phyloP scores from a whole-genome alignment of 2,329 filamentous ascomycete species.

The Magnaporthiopsis poae region DNA sequence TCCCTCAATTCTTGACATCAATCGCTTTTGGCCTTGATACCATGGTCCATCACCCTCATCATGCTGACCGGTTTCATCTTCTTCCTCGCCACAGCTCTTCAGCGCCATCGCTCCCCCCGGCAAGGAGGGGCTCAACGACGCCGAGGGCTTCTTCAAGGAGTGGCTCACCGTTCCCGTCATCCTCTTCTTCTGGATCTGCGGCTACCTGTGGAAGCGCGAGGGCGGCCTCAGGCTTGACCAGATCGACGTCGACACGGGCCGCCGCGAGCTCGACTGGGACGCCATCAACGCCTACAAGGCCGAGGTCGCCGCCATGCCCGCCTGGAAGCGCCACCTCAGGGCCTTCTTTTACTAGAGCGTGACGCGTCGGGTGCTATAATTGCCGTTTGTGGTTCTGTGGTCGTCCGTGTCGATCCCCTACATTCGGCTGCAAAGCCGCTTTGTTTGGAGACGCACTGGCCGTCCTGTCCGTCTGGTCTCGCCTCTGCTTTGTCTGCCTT shows the following conservation, averaged over 20 bases:
- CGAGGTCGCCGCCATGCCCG: slow-evolving; percentile 13
- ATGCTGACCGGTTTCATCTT: neutral
- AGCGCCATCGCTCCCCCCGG: slow-evolving; percentile 33
- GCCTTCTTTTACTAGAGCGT: slow-evolving; percentile 4
- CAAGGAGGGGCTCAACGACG: slow-evolving; percentile 23
- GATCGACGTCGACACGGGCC: slow-evolving; percentile 59
- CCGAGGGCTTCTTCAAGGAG: slow-evolving; percentile 42
- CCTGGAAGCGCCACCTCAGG: slow-evolving; percentile 12
- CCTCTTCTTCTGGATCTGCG: slow-evolving; percentile 41
- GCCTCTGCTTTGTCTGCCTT: neutral
- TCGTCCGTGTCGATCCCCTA: too few relatives aligned
- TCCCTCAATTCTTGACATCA: too few relatives aligned
- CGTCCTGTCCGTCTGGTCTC: neutral
- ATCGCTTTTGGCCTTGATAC: too few relatives aligned
- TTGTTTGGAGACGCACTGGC: neutral
- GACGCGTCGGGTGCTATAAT: too few relatives aligned
- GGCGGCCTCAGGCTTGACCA: slow-evolving; percentile 48
- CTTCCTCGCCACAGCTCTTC: slow-evolving; percentile 31
- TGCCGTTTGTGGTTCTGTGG: neutral
- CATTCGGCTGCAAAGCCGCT: too few relatives aligned
- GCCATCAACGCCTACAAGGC: slow-evolving; percentile 44
- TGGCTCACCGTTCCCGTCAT: slow-evolving; percentile 46
- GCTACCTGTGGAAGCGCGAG: slow-evolving; percentile 55
- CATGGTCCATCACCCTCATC: slow-evolving; percentile 10
- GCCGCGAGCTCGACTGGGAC: slow-evolving; percentile 57